Evolutionary conservation across 331 rosid species (phyloP).

Genomic region (Quercus phellos): DNA sequence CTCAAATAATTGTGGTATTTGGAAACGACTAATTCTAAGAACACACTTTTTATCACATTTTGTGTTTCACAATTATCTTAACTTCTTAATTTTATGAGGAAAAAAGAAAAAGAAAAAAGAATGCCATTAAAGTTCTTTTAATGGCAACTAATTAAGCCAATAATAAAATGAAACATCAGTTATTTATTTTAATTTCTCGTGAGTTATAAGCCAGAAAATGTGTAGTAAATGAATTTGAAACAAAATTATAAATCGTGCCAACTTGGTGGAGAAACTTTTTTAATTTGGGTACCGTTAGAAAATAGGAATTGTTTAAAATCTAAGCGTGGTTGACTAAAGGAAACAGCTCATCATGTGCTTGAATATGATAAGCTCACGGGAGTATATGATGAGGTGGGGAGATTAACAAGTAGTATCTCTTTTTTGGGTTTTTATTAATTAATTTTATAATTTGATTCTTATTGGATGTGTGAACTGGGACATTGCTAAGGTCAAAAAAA

Average conservation of each 20-base stretch:
- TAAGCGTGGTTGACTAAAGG: background rate
- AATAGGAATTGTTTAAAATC: background rate
- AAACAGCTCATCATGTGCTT: slow-evolving; percentile 4
- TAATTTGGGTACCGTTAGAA: background rate
- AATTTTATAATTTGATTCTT: background rate
- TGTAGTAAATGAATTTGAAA: background rate
- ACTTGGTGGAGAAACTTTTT: background rate
- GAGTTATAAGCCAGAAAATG: background rate
- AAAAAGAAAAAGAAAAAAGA: too few species aligned
- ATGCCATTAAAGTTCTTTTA: too few species aligned
- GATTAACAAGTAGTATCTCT: background rate
- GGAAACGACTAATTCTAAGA: too few species aligned
- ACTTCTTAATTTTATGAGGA: too few species aligned
- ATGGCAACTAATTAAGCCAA: too few species aligned
- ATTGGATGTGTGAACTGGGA: slow-evolving; percentile 13
- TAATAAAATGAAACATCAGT: too few species aligned
- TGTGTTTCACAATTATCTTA: too few species aligned
- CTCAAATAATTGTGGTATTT: too few species aligned
- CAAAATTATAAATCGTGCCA: background rate
- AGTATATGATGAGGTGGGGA: background rate
- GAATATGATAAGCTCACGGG: slow-evolving; percentile 8
- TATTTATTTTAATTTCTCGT: background rate
- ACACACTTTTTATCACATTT: too few species aligned
- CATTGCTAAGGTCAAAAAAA: slow-evolving; percentile 22
- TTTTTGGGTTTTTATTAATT: background rate